A percentile compares a stretch with the other conserved stretches of the same genome.
phyloP scores from a whole-genome alignment of 306 rosid species.

The Cercis canadensis region DNA sequence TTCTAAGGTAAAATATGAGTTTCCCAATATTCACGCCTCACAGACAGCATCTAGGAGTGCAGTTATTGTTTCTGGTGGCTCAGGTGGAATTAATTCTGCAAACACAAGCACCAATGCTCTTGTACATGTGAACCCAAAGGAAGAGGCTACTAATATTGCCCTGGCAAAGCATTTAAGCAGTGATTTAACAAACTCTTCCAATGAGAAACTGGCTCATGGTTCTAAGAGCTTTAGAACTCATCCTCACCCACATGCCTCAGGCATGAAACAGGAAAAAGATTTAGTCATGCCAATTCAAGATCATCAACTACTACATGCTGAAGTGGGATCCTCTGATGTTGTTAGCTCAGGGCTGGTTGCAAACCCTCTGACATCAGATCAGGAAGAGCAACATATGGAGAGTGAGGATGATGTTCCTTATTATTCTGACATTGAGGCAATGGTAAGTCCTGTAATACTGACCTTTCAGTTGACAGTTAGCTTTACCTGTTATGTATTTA shows the following conservation, averaged over 20 bases:
- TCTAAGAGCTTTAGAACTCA: conserved; percentile 47
- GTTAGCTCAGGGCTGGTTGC: conserved; percentile 47
- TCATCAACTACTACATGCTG: conserved; percentile 46
- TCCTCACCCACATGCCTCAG: conserved; percentile 48
- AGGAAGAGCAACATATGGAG: conserved; percentile 56
- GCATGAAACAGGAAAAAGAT: conserved; percentile 51
- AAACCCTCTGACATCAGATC: conserved; percentile 50
- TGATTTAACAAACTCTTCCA: conserved; percentile 42
- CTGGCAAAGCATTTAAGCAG: conserved; percentile 41
- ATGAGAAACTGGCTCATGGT: conserved; percentile 48
- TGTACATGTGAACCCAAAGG: conserved; percentile 48
- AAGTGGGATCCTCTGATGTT: conserved; percentile 45
- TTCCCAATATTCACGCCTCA: conserved; percentile 43
- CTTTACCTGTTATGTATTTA: conserved; percentile 24
- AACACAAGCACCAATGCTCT: conserved; percentile 42
- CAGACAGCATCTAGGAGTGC: conserved; percentile 47
- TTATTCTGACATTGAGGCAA: conserved; percentile 93
- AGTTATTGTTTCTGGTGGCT: conserved; percentile 46
- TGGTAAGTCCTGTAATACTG: conserved; percentile 58
- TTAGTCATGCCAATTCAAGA: conserved; percentile 48
- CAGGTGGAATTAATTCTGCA: conserved; percentile 41
- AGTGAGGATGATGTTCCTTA: conserved; percentile 85
- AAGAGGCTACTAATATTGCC: conserved; percentile 42
- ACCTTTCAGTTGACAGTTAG: conserved; percentile 31
- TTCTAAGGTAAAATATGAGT: conserved; percentile 50